phyloP scores from a whole-genome alignment of 2,329 filamentous ascomycete species.

The Endothia cerciana region DNA sequence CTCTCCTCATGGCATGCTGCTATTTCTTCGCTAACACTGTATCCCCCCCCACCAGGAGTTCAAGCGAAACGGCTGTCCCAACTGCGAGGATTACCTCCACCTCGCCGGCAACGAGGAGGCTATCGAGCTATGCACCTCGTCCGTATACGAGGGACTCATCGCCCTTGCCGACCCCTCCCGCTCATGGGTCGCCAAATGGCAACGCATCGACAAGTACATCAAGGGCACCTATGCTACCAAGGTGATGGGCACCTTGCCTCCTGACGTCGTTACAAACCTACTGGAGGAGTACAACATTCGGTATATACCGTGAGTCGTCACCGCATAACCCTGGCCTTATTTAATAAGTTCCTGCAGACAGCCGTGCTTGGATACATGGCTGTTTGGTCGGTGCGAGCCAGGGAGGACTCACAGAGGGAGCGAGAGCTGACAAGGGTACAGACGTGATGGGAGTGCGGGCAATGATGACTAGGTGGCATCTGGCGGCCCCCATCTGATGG shows the following conservation, averaged over 20 bases:
- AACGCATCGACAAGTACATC: conserved; percentile 86
- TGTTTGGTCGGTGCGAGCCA: not conserved
- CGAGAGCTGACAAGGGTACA: conserved; percentile 34
- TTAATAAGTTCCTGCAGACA: not conserved
- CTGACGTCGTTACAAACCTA: conserved; percentile 63
- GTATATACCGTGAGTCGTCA: conserved; percentile 64
- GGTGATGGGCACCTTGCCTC: conserved; percentile 79
- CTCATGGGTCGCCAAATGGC: conserved; percentile 97
- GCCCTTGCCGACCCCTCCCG: conserved; percentile 78
- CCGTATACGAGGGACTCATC: conserved; percentile 93
- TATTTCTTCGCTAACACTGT: conserved; percentile 30
- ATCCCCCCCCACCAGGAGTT: conserved; percentile 66
- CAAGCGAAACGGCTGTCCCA: conserved; percentile 85
- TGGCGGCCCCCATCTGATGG: conserved; percentile 25
- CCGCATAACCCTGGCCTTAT: too few species aligned
- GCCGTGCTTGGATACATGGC: not conserved
- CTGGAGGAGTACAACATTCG: conserved; percentile 67
- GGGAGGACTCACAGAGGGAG: too few species aligned
- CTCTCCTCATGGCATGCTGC: not conserved
- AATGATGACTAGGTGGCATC: conserved; percentile 45
- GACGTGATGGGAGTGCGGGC: conserved; percentile 60
- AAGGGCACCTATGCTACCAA: conserved; percentile 92
- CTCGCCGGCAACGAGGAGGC: conserved; percentile 78
- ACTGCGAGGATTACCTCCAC: conserved; percentile 92
- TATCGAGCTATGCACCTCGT: conserved; percentile 91